Conservation (phyloP, 192 early-diverging fungal genomes). For the Geranomyces variabilis region DNA sequence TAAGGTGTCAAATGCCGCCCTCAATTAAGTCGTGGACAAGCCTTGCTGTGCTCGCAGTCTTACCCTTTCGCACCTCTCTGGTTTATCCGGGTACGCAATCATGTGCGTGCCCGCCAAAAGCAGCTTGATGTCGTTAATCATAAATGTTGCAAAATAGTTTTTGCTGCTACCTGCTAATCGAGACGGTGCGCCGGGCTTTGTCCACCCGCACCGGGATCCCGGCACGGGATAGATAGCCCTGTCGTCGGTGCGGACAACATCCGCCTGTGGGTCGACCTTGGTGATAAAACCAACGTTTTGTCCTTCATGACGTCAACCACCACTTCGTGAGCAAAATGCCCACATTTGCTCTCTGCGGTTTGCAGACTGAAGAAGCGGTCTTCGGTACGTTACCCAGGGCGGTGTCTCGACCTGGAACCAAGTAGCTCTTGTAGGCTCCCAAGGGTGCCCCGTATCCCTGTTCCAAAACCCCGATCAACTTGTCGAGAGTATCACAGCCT, state of each 20-base stretch:
- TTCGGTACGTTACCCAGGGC: neutral
- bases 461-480: constrained; percentile 18
- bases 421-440: constrained; percentile 17
- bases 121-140: constrained; percentile 16
- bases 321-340: too few relatives aligned
- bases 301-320: too few relatives aligned
- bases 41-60: too few relatives aligned
- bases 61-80: constrained; percentile 27
- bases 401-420: constrained; percentile 30
- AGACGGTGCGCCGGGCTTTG: constrained; percentile 7
- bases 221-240: constrained; percentile 18
- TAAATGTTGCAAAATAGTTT: constrained; percentile 24
- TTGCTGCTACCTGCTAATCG: constrained; percentile 15
- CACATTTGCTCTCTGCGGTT: too few relatives aligned
- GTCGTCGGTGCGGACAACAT: constrained; percentile 26
- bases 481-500: constrained; percentile 24
- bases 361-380: too few relatives aligned
- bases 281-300: constrained; percentile 27
- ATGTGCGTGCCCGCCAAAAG: constrained; percentile 16
- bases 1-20: neutral
- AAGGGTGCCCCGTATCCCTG: neutral
- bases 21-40: neutral
- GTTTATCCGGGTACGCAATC: constrained; percentile 30
- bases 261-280: constrained; percentile 12
- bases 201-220: constrained; percentile 13